phyloP scores from a whole-genome alignment of 2,329 filamentous ascomycete genomes.

The Coniochaeta hoffmannii region DNA sequence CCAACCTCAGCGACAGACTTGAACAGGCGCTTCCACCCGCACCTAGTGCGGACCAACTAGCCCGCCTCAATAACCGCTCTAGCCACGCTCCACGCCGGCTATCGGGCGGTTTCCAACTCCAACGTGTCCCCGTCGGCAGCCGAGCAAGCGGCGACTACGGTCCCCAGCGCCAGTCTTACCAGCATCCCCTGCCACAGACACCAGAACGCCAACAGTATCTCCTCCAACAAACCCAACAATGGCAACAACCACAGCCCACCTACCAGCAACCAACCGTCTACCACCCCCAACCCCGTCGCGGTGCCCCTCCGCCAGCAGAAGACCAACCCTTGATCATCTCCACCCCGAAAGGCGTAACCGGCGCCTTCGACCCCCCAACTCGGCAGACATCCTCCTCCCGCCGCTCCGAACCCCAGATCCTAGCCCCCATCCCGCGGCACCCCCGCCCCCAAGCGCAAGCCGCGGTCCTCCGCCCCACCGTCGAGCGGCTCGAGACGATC shows the following conservation, averaged over 20 bases:
- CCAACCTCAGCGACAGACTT: conserved; percentile 23
- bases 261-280: conserved; percentile 1
- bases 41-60: conserved; percentile 31
- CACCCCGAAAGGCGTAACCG: conserved; percentile 47
- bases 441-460: conserved; percentile 30
- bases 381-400: conserved; percentile 22
- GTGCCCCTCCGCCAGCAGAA: conserved; percentile 20
- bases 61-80: conserved; percentile 28
- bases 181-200: conserved; percentile 7
- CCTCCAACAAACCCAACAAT: conserved; percentile 7
- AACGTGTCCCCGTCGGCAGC: conserved; percentile 31
- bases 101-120: conserved; percentile 34
- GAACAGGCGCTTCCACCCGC: conserved; percentile 28
- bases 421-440: conserved; percentile 46
- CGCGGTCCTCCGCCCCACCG: conserved; percentile 33
- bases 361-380: conserved; percentile 40
- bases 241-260: background rate
- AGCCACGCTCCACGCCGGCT: conserved; percentile 31
- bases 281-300: conserved; percentile 12
- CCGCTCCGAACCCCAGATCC: conserved; percentile 35
- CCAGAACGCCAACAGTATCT: conserved; percentile 13
- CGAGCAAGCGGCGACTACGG: conserved; percentile 16
- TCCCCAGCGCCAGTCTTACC: conserved; percentile 10
- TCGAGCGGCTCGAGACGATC: conserved; percentile 49
- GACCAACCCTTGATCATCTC: conserved; percentile 55